These are phyloP conservation scores for Ciborinia camelliae DNA, from an alignment of 2,329 filamentous ascomycete genomes.

Conservation along the genomic window DNA sequence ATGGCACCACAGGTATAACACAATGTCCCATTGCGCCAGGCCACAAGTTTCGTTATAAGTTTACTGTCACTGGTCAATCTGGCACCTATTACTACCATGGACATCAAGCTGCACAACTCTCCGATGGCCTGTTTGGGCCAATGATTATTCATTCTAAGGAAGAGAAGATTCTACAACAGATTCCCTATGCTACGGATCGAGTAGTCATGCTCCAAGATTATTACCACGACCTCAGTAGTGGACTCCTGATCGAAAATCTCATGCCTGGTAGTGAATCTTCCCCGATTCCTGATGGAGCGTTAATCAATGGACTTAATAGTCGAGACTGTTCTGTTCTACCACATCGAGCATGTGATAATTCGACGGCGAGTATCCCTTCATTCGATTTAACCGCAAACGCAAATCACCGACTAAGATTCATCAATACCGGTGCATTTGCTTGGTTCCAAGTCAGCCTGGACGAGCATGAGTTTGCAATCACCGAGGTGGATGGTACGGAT, in stretches of 20 bases:
- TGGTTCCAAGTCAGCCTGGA: constrained; percentile 71
- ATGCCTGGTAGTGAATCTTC: constrained; percentile 44
- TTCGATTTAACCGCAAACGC: constrained; percentile 51
- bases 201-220: constrained; percentile 69
- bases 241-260: constrained; percentile 40
- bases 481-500: constrained; percentile 68
- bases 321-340: constrained; percentile 41
- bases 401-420: constrained; percentile 62
- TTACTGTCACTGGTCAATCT: constrained; percentile 53
- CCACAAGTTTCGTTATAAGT: constrained; percentile 62
- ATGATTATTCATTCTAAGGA: constrained; percentile 61
- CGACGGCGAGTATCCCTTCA: constrained; percentile 40
- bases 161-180: constrained; percentile 50
- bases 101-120: constrained; percentile 61
- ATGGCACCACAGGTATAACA: constrained; percentile 62
- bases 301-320: constrained; percentile 45
- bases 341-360: constrained; percentile 45
- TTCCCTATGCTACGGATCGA: constrained; percentile 54
- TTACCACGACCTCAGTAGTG: constrained; percentile 58
- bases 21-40: constrained; percentile 63
- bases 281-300: constrained; percentile 45
- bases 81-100: constrained; percentile 61
- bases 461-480: constrained; percentile 60
- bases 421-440: constrained; percentile 69
- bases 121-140: constrained; percentile 66